Base-by-base conservation (phyloP, 1,139 yeast species). In the Candida pseudoviswanathii region DNA sequence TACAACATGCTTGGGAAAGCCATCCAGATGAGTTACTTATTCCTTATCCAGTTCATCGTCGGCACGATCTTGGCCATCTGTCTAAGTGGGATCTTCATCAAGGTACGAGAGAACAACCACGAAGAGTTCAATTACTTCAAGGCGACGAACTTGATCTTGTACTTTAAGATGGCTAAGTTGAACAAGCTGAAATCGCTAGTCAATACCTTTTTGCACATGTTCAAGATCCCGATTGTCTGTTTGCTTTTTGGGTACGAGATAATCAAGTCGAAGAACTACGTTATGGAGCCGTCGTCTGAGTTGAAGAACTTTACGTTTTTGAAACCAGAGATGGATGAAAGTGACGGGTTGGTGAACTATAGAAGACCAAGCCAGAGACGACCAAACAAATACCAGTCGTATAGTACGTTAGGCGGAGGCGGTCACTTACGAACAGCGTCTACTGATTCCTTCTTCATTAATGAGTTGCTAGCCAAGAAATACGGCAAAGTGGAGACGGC, bases 21-120 rank as follows among this genome's bases (percentile, higher is more conserved):
- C 9, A 73, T 80, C 33, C 77, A 80, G 53, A 70, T 82, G 63
- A 72, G 80, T 25, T 83, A 80, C 58, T 68, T 82, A 43, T 82
- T 82, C 54, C 68, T 82, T 54, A 79, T 82, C 47, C 85, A 82
- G 51, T 83, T 81, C 56, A 77, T 83, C 43, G 76, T 83, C 11
- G 71, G 83, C 16, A 80, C 86, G 1, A 81, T 83, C 49, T 68
- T 82, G 47, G 84, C 85, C 5, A 83, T 85, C 46, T 85, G 82
- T 1, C 65, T 82, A 52, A 78, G 77, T 34, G 73, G 74, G 34
- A 72, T 73, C 1, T 75, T 75, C 59, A 66, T 71, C n/a, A 69
- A 68, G 45, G 70, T 73, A 3, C 64, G 72, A 48, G 65, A 64
- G 46, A 68, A 70, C 29, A 73, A 70, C 49, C 67, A 69, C 41